These are phyloP conservation scores for Corylus heterophylla DNA, from an alignment of 306 rosid species.

Conservation along the genomic window DNA sequence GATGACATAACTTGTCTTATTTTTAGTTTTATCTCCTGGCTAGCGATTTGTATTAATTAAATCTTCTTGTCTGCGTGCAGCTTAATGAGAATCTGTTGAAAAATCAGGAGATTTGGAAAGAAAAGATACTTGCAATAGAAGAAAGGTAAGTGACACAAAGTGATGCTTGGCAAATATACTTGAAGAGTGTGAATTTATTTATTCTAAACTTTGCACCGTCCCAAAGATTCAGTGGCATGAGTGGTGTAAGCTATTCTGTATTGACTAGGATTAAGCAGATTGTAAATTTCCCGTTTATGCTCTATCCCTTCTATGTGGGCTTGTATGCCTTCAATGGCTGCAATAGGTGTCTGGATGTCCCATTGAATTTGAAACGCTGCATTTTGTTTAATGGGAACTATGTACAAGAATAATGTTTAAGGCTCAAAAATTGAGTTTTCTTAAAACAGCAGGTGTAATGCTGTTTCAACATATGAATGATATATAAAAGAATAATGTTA, in stretches of 20 bases:
- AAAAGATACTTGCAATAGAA: constrained; percentile 67
- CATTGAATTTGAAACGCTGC: background rate
- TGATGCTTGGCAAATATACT: background rate
- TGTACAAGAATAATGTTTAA: background rate
- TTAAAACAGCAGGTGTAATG: background rate
- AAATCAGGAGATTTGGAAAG: constrained; percentile 78
- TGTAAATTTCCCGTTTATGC: background rate
- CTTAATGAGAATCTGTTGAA: constrained; percentile 83
- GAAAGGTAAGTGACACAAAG: constrained; percentile 49
- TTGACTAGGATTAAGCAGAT: background rate
- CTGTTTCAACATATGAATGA: background rate
- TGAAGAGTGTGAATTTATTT: constrained; percentile 5
- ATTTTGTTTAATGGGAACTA: background rate
- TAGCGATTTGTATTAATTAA: constrained; percentile 13
- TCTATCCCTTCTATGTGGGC: background rate
- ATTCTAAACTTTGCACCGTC: background rate
- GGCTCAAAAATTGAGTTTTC: background rate
- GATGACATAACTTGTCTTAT: background rate
- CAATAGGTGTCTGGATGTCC: background rate
- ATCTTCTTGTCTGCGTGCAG: constrained; percentile 49
- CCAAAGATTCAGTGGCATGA: background rate
- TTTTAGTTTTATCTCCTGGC: constrained; percentile 6
- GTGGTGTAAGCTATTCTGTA: background rate
- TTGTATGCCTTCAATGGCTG: background rate
- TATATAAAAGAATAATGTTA: background rate